A percentile compares a stretch with the other conserved stretches of the same genome.
Evolutionary conservation across 768 basidiomycete species (phyloP).

Genomic region (Amanita exitialis): DNA sequence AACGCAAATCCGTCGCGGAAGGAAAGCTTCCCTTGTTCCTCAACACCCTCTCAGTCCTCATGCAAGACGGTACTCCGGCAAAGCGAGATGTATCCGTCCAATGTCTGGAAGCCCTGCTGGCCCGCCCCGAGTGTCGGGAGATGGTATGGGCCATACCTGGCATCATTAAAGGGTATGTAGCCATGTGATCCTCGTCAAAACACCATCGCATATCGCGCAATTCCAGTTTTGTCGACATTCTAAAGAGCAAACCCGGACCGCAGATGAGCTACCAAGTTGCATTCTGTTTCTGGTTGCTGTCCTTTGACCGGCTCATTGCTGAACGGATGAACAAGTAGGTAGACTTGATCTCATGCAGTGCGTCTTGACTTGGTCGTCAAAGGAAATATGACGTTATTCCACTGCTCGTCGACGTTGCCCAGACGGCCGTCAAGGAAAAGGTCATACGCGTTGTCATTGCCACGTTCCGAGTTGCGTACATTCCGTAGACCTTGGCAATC

Average conservation of each 20-base stretch:
- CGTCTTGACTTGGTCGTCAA: background rate
- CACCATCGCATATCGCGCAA: background rate
- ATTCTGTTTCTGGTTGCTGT: constrained; percentile 89
- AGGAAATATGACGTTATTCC: constrained; percentile 91
- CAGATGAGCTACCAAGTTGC: constrained; percentile 95
- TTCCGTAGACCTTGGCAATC: background rate
- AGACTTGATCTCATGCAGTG: background rate
- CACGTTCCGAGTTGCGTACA: constrained; percentile 62
- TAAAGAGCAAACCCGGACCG: constrained; percentile 72
- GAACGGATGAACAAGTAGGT: constrained; percentile 80
- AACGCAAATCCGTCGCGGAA: background rate
- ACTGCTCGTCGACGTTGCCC: constrained; percentile 72
- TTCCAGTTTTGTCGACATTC: constrained; percentile 68
- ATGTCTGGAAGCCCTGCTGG: constrained; percentile 76
- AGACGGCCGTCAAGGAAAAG: constrained; percentile 92
- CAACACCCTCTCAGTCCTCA: constrained; percentile 44
- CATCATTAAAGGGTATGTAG: constrained; percentile 55
- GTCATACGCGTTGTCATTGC: constrained; percentile 90
- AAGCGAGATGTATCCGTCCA: constrained; percentile 88
- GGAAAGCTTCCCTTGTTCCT: constrained; percentile 46
- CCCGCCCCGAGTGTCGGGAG: constrained; percentile 70
- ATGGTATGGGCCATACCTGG: constrained; percentile 72
- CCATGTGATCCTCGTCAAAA: background rate
- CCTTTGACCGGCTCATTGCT: constrained; percentile 82
- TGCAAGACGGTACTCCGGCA: constrained; percentile 50